These are phyloP conservation scores for Cnidoscolus chayamansa DNA, from an alignment of 441 rosid species.

Conservation along the genomic window DNA sequence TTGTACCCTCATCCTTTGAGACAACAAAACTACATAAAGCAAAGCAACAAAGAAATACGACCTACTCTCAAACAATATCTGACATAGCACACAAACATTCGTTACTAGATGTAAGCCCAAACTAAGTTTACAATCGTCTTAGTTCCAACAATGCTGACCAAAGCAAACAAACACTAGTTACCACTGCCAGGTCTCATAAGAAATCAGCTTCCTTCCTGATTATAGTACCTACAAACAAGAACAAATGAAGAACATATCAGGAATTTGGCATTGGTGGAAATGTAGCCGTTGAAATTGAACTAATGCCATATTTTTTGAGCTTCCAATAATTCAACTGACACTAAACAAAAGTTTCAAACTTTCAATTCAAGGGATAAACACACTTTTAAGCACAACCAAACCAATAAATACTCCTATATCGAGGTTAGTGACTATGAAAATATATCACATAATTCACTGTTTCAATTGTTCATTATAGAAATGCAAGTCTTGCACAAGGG, in stretches of 20 bases:
- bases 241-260: conserved; percentile 9
- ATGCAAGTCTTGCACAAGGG: neutral
- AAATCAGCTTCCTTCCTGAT: conserved; percentile 26
- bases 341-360: neutral
- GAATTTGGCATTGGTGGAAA: neutral
- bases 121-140: conserved; percentile 6
- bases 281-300: neutral
- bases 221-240: conserved; percentile 27
- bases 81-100: conserved; percentile 9
- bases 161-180: conserved; percentile 21
- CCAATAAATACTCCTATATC: neutral
- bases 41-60: neutral
- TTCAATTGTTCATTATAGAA: neutral
- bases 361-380: neutral
- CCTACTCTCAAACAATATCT: neutral
- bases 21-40: conserved; percentile 1
- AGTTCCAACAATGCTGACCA: conserved; percentile 16
- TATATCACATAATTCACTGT: neutral
- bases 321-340: neutral
- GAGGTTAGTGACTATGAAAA: neutral
- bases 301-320: neutral
- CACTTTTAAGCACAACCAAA: neutral
- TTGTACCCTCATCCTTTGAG: neutral
- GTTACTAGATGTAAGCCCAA: conserved; percentile 8
- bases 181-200: conserved; percentile 21